These are phyloP conservation scores for Candida railenensis DNA, from an alignment of 805 yeast genomes.

Conservation along the genomic window DNA sequence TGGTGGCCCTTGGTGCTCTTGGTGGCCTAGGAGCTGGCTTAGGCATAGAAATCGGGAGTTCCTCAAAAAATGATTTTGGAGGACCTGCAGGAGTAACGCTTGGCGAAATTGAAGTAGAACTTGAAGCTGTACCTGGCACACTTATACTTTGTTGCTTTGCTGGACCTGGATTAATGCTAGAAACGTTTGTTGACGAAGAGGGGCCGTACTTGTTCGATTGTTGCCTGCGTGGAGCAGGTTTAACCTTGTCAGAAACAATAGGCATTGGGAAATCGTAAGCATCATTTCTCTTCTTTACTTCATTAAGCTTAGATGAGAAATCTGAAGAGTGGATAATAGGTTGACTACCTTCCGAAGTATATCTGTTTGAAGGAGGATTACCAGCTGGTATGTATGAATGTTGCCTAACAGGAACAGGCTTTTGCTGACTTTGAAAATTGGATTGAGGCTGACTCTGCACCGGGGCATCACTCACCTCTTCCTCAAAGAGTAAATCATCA, in stretches of 20 bases:
- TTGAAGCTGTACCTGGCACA: not conserved
- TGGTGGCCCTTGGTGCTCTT: slow-evolving; percentile 23
- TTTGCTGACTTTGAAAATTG: not conserved
- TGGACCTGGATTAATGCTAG: slow-evolving; percentile 3
- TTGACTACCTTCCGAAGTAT: not conserved
- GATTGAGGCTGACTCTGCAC: slow-evolving; percentile 4
- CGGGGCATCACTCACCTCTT: slow-evolving; percentile 1
- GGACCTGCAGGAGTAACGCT: slow-evolving; percentile 3
- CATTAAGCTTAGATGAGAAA: slow-evolving; percentile 30
- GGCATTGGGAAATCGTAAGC: slow-evolving; percentile 74
- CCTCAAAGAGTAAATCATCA: slow-evolving; percentile 6
- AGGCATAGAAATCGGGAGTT: slow-evolving; percentile 46
- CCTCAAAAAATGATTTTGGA: slow-evolving; percentile 48
- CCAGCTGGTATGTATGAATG: slow-evolving; percentile 1
- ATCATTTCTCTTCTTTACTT: slow-evolving; percentile 62
- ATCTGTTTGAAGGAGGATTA: not conserved
- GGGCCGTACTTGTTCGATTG: slow-evolving; percentile 22
- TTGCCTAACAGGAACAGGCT: slow-evolving; percentile 6
- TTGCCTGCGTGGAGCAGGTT: slow-evolving; percentile 36
- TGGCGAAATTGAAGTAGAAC: not conserved
- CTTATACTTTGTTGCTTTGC: not conserved
- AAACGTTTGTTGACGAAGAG: slow-evolving; percentile 7
- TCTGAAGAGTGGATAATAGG: slow-evolving; percentile 3
- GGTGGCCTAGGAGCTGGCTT: slow-evolving; percentile 23
- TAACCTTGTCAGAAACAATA: slow-evolving; percentile 41